These are phyloP conservation scores for Zymoseptoria crescenta DNA, from an alignment of 2,329 filamentous ascomycete genomes.

Conservation along the genomic window DNA sequence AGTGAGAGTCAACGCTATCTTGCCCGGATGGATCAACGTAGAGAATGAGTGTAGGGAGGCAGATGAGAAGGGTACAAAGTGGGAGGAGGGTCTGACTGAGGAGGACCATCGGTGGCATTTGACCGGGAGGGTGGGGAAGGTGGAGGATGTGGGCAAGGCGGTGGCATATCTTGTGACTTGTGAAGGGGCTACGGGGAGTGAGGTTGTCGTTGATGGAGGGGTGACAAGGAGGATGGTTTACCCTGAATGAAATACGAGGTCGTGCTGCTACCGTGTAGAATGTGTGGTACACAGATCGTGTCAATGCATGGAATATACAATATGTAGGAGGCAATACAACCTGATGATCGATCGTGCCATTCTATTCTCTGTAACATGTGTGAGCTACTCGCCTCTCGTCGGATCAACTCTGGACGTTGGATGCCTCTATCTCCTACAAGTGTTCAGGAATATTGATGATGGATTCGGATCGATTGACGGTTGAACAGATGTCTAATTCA, in stretches of 20 bases:
- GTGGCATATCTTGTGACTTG: conserved; percentile 35
- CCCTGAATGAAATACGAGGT: conserved; percentile 22
- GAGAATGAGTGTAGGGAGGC: conserved; percentile 35
- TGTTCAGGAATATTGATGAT: too few relatives aligned
- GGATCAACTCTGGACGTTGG: too few relatives aligned
- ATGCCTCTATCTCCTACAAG: too few relatives aligned
- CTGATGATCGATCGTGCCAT: too few relatives aligned
- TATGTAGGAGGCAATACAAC: too few relatives aligned
- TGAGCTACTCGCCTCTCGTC: too few relatives aligned
- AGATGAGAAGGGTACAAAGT: conserved; percentile 35
- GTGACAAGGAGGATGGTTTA: conserved; percentile 42
- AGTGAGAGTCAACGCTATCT: conserved; percentile 43
- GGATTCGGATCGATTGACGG: too few relatives aligned
- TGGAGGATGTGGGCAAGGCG: conserved; percentile 39
- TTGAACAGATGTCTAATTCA: too few relatives aligned
- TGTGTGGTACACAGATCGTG: too few relatives aligned
- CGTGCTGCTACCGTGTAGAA: too few relatives aligned
- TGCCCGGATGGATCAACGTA: conserved; percentile 48
- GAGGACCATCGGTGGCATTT: conserved; percentile 45
- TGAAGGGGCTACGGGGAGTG: conserved; percentile 39
- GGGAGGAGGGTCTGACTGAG: conserved; percentile 41
- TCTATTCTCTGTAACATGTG: too few relatives aligned
- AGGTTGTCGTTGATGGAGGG: conserved; percentile 42
- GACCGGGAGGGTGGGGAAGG: conserved; percentile 43
- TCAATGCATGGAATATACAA: too few relatives aligned